A percentile compares a stretch with the other conserved stretches of the same genome.
Evolutionary conservation across 164 flowering plant species (phyloP).

Genomic region (Vitis rupestris): DNA sequence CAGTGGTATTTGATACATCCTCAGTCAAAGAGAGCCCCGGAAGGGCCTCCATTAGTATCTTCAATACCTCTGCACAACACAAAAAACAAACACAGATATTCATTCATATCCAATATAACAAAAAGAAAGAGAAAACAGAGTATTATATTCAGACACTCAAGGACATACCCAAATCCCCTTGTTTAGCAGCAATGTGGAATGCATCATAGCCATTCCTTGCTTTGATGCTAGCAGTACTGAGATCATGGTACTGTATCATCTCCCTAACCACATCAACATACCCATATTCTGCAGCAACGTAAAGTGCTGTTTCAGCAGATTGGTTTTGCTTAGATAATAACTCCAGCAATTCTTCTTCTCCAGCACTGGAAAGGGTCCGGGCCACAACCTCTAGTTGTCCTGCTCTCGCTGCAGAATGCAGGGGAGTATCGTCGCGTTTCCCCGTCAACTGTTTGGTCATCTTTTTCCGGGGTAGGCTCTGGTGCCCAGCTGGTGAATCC

Average conservation of each 20-base stretch:
- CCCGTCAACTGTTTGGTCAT: constrained; percentile 76
- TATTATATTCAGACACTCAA: neutral
- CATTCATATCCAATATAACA: neutral
- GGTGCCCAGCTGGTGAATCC: constrained; percentile 32
- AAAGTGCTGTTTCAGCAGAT: constrained; percentile 83
- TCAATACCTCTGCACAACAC: constrained; percentile 57
- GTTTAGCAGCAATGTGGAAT: constrained; percentile 92
- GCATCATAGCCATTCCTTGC: constrained; percentile 95
- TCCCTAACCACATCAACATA: constrained; percentile 66
- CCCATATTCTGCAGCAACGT: constrained; percentile 91
- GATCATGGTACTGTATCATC: constrained; percentile 73
- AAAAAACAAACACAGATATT: neutral
- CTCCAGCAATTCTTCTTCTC: constrained; percentile 51
- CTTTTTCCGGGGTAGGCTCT: constrained; percentile 45
- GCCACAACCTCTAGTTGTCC: constrained; percentile 43
- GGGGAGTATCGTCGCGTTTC: constrained; percentile 63
- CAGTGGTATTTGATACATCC: constrained; percentile 83
- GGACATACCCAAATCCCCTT: constrained; percentile 78
- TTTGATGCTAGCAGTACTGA: constrained; percentile 65
- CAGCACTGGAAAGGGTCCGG: constrained; percentile 38
- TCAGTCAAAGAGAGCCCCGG: constrained; percentile 87
- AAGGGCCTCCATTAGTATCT: constrained; percentile 58
- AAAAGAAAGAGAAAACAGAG: neutral
- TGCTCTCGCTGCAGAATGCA: constrained; percentile 66
- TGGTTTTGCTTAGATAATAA: constrained; percentile 68